Percentiles rank a stretch among this genome's conserved stretches.
Conservation (phyloP, 139 green algal species). For the Coccomyxa sp. region DNA sequence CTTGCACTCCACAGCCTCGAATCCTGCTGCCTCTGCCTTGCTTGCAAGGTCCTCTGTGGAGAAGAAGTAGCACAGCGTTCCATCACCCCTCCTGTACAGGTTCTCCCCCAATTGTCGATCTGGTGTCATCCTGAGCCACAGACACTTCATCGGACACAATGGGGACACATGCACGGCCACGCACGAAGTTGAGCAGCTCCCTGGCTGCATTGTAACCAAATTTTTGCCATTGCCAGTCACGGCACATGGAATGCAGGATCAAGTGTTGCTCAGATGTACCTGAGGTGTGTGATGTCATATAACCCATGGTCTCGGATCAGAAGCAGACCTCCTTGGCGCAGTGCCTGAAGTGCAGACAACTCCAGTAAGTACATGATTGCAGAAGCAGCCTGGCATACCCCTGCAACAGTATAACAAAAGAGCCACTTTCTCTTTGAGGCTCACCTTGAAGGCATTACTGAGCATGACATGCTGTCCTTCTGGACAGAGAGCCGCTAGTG, state of each 20-base stretch:
- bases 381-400: neutral
- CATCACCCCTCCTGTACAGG: conserved; percentile 58
- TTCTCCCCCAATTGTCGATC: conserved; percentile 37
- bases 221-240: too few relatives aligned
- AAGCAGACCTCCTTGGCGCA: conserved; percentile 57
- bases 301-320: conserved; percentile 74
- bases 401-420: too few relatives aligned
- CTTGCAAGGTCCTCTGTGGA: conserved; percentile 40
- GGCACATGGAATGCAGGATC: too few relatives aligned
- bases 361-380: neutral
- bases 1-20: conserved; percentile 49
- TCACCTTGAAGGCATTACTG: conserved; percentile 18
- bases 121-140: conserved; percentile 6
- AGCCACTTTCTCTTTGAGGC: neutral
- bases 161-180: too few relatives aligned
- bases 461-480: conserved; percentile 33
- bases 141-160: neutral
- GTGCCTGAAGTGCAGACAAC: conserved; percentile 8
- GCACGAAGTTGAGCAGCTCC: too few relatives aligned
- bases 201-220: too few relatives aligned
- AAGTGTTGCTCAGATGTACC: conserved; percentile 13
- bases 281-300: conserved; percentile 69
- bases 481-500: conserved; percentile 59
- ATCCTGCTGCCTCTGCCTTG: conserved; percentile 36
- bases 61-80: conserved; percentile 78